phyloP scores from a whole-genome alignment of 352 stramenopile species.

The Phytophthora aleatoria region DNA sequence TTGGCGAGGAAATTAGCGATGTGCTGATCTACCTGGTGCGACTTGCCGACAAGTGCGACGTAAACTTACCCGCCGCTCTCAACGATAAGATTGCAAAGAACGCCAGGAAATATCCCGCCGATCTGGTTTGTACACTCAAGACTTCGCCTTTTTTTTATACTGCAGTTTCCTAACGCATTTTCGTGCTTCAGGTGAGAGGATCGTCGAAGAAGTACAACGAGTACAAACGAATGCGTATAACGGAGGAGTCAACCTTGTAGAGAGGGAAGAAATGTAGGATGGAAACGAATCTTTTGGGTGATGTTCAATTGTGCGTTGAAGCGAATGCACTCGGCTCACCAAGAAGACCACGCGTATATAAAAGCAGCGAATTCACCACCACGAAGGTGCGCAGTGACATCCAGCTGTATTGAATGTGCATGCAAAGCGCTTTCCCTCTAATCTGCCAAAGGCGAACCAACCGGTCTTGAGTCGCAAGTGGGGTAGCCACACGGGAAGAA shows the following conservation, averaged over 20 bases:
- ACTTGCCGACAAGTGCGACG: conserved; percentile 91
- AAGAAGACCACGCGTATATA: conserved; percentile 17
- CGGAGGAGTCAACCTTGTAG: conserved; percentile 53
- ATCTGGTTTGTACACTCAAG: conserved; percentile 30
- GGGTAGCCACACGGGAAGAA: conserved; percentile 9
- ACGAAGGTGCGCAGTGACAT: conserved; percentile 32
- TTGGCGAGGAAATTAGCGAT: conserved; percentile 97
- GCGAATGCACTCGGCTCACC: background rate
- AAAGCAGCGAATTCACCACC: conserved; percentile 32
- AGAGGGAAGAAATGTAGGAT: conserved; percentile 1
- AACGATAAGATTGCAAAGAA: conserved; percentile 94
- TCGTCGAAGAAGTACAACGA: conserved; percentile 86
- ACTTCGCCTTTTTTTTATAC: background rate
- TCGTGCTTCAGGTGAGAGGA: conserved; percentile 49
- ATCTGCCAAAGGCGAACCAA: conserved; percentile 17
- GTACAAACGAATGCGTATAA: conserved; percentile 69
- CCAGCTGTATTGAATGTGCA: conserved; percentile 34
- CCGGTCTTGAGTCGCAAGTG: conserved; percentile 6
- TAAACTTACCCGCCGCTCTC: conserved; percentile 89
- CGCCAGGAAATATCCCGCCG: conserved; percentile 80
- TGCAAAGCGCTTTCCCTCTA: conserved; percentile 27
- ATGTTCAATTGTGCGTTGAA: background rate
- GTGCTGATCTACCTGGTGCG: conserved; percentile 97
- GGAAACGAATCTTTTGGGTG: background rate
- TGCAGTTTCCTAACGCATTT: background rate